These are phyloP conservation scores for Lyophyllum semitale DNA, from an alignment of 768 basidiomycete species.

Conservation along the genomic window DNA sequence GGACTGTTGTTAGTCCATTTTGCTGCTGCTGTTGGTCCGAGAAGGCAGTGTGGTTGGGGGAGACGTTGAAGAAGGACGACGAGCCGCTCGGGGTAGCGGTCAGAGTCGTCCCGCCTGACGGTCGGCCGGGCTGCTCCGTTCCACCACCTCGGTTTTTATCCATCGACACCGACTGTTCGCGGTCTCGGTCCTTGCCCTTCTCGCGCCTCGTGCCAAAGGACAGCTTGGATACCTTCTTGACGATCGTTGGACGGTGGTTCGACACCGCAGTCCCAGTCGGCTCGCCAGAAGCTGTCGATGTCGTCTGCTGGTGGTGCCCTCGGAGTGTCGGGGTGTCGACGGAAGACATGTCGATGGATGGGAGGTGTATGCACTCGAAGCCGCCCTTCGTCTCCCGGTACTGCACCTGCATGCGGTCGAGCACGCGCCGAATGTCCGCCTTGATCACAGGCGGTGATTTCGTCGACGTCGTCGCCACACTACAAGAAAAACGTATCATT, in stretches of 20 bases:
- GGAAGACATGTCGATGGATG: conserved; percentile 88
- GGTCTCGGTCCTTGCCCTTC: conserved; percentile 54
- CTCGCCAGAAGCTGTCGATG: conserved; percentile 55
- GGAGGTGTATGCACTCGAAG: conserved; percentile 95
- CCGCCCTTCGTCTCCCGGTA: conserved; percentile 89
- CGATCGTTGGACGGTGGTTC: conserved; percentile 54
- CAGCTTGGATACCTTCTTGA: conserved; percentile 76
- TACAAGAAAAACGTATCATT: conserved; percentile 26
- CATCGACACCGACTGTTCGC: conserved; percentile 34
- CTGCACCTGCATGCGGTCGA: conserved; percentile 94
- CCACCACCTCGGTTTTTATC: not conserved
- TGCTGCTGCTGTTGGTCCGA: conserved; percentile 14
- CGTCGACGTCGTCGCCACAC: conserved; percentile 94
- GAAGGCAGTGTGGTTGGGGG: conserved; percentile 47
- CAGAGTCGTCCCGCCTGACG: conserved; percentile 45
- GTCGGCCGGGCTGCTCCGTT: conserved; percentile 32
- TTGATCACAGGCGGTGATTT: conserved; percentile 82
- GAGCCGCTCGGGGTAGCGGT: conserved; percentile 74
- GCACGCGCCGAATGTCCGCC: conserved; percentile 79
- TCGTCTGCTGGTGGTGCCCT: conserved; percentile 36
- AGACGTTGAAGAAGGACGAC: conserved; percentile 85
- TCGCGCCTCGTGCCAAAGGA: conserved; percentile 68
- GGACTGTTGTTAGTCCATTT: conserved; percentile 28
- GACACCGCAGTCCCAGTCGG: conserved; percentile 33
- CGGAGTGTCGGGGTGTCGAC: conserved; percentile 43